Percentiles rank a stretch among this genome's conserved stretches.
These are phyloP conservation scores for Cyberlindnera veronae DNA, from an alignment of 805 yeast genomes.

Conservation along the genomic window DNA sequence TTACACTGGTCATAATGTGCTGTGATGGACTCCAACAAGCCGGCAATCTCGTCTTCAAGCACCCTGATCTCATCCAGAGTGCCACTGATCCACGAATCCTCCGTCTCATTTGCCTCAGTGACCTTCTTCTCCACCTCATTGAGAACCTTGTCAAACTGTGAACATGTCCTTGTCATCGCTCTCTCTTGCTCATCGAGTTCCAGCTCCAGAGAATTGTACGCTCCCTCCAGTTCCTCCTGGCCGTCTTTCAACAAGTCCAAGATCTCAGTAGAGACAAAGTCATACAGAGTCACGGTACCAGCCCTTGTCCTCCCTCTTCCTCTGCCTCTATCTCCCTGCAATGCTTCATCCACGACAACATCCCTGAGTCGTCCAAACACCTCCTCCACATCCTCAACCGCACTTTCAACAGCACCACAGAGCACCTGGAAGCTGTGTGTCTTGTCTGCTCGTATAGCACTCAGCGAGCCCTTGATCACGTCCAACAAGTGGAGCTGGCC, in stretches of 20 bases:
- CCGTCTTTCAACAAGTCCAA: slow-evolving; percentile 25
- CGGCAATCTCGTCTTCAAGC: slow-evolving; percentile 67
- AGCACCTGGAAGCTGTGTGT: neutral
- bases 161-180: neutral
- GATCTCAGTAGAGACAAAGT: slow-evolving; percentile 42
- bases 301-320: neutral
- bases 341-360: slow-evolving; percentile 10
- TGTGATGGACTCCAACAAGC: slow-evolving; percentile 65
- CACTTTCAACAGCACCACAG: slow-evolving; percentile 29
- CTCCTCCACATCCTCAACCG: slow-evolving; percentile 32
- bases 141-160: slow-evolving; percentile 13
- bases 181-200: slow-evolving; percentile 6
- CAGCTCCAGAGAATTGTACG: slow-evolving; percentile 4
- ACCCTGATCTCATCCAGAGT: slow-evolving; percentile 39
- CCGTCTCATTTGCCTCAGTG: slow-evolving; percentile 13
- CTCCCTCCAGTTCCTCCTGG: neutral
- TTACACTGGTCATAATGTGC: slow-evolving; percentile 80
- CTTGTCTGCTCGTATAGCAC: slow-evolving; percentile 11
- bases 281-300: slow-evolving; percentile 33
- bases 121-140: slow-evolving; percentile 33
- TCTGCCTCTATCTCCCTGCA: slow-evolving; percentile 1
- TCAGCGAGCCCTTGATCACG: slow-evolving; percentile 17
- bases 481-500: slow-evolving; percentile 45
- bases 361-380: slow-evolving; percentile 32
- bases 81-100: slow-evolving; percentile 14